These are phyloP conservation scores for Blastocystis sp. DNA, from an alignment of 352 stramenopile genomes.

Conservation along the genomic window DNA sequence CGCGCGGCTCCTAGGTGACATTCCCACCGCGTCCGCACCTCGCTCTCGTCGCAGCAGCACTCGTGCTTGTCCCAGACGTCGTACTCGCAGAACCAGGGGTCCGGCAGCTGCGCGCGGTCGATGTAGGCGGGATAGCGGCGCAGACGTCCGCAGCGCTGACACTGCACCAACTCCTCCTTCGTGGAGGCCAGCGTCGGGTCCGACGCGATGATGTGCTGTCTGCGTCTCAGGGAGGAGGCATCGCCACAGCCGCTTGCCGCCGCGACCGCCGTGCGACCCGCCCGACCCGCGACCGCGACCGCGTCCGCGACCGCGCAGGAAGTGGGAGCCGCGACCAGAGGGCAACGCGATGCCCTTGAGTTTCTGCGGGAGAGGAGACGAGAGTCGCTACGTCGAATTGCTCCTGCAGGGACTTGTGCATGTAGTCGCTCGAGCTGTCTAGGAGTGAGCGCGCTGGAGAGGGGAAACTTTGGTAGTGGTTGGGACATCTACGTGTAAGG, in stretches of 20 bases:
- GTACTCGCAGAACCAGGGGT: constrained; percentile 18
- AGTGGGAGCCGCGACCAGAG: background rate
- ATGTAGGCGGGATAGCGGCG: constrained; percentile 18
- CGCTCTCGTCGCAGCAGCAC: background rate
- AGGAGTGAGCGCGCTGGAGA: background rate
- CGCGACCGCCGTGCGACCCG: background rate
- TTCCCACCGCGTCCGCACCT: background rate
- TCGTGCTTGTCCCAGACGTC: constrained; percentile 25
- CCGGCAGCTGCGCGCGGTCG: background rate
- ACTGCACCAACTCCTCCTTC: background rate
- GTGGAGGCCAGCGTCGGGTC: constrained; percentile 13
- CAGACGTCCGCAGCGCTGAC: constrained; percentile 4
- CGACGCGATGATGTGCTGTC: constrained; percentile 19
- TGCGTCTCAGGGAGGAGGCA: background rate
- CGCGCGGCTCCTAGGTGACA: background rate
- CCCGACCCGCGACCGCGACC: background rate
- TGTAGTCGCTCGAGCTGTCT: constrained; percentile 40
- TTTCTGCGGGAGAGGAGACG: background rate
- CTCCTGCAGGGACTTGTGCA: background rate
- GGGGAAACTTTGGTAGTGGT: constrained; percentile 27
- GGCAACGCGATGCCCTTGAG: background rate
- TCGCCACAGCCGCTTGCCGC: constrained; percentile 7
- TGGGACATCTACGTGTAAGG: constrained; percentile 14
- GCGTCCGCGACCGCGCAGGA: background rate
- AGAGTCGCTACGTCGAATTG: constrained; percentile 24